Evolutionary conservation across 2,329 filamentous ascomycete genomes (phyloP).

Genomic region (Colletotrichum sansevieriae): DNA sequence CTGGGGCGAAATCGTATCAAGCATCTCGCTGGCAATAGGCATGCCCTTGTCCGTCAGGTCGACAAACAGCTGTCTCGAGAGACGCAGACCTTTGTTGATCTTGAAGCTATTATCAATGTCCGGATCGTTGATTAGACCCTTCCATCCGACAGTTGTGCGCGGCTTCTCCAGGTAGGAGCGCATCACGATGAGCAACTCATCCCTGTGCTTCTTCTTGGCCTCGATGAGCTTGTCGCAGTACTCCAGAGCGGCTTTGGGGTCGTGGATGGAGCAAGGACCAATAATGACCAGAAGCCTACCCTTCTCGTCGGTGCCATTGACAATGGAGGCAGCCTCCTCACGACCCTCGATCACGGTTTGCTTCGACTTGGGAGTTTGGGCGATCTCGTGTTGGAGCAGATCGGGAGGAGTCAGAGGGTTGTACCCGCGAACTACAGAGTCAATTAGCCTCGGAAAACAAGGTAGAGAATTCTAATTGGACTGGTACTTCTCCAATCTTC

Average conservation of each 20-base stretch:
- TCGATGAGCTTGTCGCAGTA: constrained; percentile 89
- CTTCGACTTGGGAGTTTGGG: constrained; percentile 68
- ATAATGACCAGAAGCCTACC: constrained; percentile 79
- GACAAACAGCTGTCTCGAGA: constrained; percentile 90
- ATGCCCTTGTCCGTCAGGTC: constrained; percentile 93
- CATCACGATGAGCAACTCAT: constrained; percentile 96
- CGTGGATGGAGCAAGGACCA: constrained; percentile 97
- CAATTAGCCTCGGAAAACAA: constrained; percentile 43
- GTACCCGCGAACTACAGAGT: constrained; percentile 80
- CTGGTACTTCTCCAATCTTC: constrained; percentile 86
- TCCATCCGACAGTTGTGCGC: constrained; percentile 97
- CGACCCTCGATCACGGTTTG: constrained; percentile 72
- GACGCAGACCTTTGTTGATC: constrained; percentile 95
- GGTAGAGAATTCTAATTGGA: constrained; percentile 13
- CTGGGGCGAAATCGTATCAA: constrained; percentile 98
- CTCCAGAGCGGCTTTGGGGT: constrained; percentile 88
- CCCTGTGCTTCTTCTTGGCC: constrained; percentile 88
- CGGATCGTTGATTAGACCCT: constrained; percentile 97
- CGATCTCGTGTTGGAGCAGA: constrained; percentile 94
- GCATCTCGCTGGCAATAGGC: constrained; percentile 97
- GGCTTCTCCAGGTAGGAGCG: constrained; percentile 99
- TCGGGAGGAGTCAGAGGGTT: constrained; percentile 94
- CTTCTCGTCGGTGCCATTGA: constrained; percentile 75
- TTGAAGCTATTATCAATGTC: constrained; percentile 99
- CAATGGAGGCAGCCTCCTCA: constrained; percentile 75